Percentiles rank a stretch among this genome's conserved stretches.
phyloP scores from a whole-genome alignment of 345 rosid species.

The Eutrema heterophyllum region DNA sequence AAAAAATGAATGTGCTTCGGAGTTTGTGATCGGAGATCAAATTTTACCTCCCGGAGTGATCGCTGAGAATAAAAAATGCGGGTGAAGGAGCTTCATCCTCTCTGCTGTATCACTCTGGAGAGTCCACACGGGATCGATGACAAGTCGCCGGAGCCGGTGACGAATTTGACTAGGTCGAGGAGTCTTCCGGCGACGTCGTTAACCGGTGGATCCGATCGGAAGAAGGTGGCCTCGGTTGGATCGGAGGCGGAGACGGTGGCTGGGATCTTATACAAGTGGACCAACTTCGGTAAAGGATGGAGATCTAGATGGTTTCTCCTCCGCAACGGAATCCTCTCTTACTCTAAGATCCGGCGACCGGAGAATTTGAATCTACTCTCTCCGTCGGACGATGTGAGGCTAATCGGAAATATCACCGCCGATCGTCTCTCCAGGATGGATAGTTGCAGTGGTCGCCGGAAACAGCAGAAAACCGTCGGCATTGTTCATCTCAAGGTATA shows the following conservation, averaged over 20 bases:
- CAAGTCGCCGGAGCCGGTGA: conserved; percentile 49
- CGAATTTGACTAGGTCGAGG: conserved; percentile 51
- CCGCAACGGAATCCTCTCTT: conserved; percentile 71
- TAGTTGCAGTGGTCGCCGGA: conserved; percentile 52
- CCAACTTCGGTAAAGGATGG: conserved; percentile 97
- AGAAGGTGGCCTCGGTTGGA: conserved; percentile 28
- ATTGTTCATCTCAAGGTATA: conserved; percentile 84
- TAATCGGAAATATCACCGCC: conserved; percentile 71
- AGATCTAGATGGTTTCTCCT: conserved; percentile 94
- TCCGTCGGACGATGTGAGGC: conserved; percentile 51
- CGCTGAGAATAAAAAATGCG: conserved; percentile 45
- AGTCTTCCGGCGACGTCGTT: conserved; percentile 56
- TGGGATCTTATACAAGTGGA: conserved; percentile 92
- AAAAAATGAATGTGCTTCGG: background rate
- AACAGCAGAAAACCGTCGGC: conserved; percentile 64
- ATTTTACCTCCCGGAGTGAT: background rate
- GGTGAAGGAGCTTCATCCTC: conserved; percentile 89
- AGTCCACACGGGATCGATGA: conserved; percentile 48
- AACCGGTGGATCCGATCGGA: conserved; percentile 42
- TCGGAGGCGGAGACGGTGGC: conserved; percentile 67
- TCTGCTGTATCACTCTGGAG: conserved; percentile 86
- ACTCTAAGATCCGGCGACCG: conserved; percentile 71
- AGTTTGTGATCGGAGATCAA: conserved; percentile 27
- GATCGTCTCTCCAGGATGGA: conserved; percentile 53
- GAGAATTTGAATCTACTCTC: conserved; percentile 51